phyloP scores from a whole-genome alignment of 2,329 filamentous ascomycete species.

The Diplodia corticola region DNA sequence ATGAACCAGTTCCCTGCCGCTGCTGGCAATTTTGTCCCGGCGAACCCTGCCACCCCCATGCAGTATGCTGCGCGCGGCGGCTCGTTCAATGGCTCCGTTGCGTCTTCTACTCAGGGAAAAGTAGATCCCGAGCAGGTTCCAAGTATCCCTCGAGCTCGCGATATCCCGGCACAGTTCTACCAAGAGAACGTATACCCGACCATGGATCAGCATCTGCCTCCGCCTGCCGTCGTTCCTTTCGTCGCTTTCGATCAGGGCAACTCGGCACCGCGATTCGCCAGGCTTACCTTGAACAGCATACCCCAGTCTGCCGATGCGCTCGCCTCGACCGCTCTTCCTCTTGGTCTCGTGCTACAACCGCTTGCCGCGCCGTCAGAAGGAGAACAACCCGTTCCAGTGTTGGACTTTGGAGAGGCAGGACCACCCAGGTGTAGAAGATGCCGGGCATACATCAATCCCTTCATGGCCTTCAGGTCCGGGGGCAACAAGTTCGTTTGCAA shows the following conservation, averaged over 20 bases:
- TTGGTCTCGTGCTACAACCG: conserved; percentile 87
- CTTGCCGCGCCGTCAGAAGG: conserved; percentile 80
- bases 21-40: conserved; percentile 54
- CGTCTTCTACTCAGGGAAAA: conserved; percentile 67
- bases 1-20: conserved; percentile 65
- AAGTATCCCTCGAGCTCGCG: conserved; percentile 82
- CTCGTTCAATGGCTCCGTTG: conserved; percentile 36
- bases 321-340: conserved; percentile 74
- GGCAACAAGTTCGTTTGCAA: conserved; percentile 98
- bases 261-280: conserved; percentile 88
- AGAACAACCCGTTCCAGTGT: conserved; percentile 82
- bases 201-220: conserved; percentile 89
- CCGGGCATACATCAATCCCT: conserved; percentile 96
- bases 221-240: conserved; percentile 83
- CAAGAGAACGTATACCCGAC: conserved; percentile 88
- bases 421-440: conserved; percentile 91
- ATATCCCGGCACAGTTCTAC: conserved; percentile 79
- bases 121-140: conserved; percentile 92
- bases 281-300: conserved; percentile 91
- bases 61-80: conserved; percentile 38
- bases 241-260: conserved; percentile 97
- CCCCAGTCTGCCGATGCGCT: conserved; percentile 80
- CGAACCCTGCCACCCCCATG: conserved; percentile 36
- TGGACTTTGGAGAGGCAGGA: conserved; percentile 90
- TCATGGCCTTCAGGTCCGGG: conserved; percentile 94